A percentile compares a stretch with the other conserved stretches of the same genome.
These are phyloP conservation scores for Madurella fahalii DNA, from an alignment of 2,329 filamentous ascomycete species.

Conservation along the genomic window DNA sequence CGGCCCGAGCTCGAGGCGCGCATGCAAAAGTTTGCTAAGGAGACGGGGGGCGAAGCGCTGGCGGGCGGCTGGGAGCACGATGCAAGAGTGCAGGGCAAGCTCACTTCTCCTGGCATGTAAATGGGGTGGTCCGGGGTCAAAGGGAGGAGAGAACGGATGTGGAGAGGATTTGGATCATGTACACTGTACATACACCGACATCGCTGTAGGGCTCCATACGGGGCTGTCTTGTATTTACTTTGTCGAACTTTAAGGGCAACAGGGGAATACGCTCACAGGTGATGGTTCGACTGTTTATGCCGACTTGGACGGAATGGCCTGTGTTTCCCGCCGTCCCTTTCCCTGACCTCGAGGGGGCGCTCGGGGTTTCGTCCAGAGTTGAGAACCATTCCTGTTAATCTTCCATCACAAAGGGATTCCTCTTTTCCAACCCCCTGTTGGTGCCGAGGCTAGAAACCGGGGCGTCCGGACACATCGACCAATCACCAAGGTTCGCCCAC, in stretches of 20 bases:
- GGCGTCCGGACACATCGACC: too few relatives aligned
- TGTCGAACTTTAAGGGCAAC: not conserved
- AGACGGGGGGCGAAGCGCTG: constrained; percentile 68
- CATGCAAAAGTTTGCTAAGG: constrained; percentile 73
- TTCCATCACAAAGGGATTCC: not conserved
- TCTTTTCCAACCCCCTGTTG: not conserved
- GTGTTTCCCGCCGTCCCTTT: not conserved
- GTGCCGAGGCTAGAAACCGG: not conserved
- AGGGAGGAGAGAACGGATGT: not conserved
- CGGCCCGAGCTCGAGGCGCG: constrained; percentile 89
- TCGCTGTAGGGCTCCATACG: constrained; percentile 2
- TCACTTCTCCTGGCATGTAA: constrained; percentile 89
- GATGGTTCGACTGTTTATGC: not conserved
- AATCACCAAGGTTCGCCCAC: too few relatives aligned
- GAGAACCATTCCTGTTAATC: not conserved
- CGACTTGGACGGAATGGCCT: not conserved
- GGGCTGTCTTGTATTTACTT: constrained; percentile 13
- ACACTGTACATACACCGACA: constrained; percentile 13
- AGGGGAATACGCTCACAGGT: not conserved
- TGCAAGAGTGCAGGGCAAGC: constrained; percentile 69
- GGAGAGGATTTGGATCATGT: not conserved
- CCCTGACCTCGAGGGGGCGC: not conserved
- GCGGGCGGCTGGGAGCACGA: constrained; percentile 86
- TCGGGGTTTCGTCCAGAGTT: not conserved
- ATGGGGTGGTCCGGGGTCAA: constrained; percentile 17